Evolutionary conservation across 192 early-diverging fungal genomes (phyloP), one percentile per base, ranked within the genome.

Genomic region (Paraglomus brasilianum): DNA sequence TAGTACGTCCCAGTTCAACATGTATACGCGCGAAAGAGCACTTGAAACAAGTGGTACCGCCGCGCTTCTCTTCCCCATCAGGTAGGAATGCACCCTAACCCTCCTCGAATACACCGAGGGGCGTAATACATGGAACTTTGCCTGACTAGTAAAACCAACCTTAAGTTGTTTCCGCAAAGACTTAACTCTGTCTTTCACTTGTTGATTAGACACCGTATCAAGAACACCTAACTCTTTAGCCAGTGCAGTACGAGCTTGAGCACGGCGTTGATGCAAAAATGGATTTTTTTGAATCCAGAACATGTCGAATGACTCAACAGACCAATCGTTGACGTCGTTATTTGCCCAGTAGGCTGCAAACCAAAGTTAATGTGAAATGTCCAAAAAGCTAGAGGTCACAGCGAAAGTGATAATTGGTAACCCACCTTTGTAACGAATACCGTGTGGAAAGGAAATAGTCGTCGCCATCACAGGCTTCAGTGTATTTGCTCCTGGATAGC

Each of bases 41-140:
- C 43, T 67, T 67, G 39, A 52, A 67, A 24, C 46, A 42, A 67
- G 43, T 43, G 48, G 52, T 52, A 67, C 66, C 66, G 43, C 48
- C 66, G 52, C 48, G 48, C 48, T 67, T 67, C n/a, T n/a, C n/a
- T 49, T 67, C n/a, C 56, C 66, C 66, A 67, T 67, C 66, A 49
- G 66, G 66, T 67, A 52, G 42, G 44, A 36, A 36, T 5, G 44
- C 43, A 45, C 19, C 43, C 30, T 67, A 67, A 67, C 66, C 66
- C 66, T 67, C 30, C 66, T 44, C 43, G 66, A 67, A 36, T 52
- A 6, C n/a, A 36, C 52, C 66, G 66, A 52, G 48, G 66, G 66
- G 66, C 30, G 66, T 67, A 67, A 49, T 67, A 67, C 56, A 58
- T 39, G n/a, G n/a, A n/a, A n/a, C n/a, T n/a, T n/a, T n/a, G n/a